A percentile compares a stretch with the other conserved stretches of the same genome.
Conservation (phyloP, 108 stramenopile genomes). For the Cyclotella atomus region DNA sequence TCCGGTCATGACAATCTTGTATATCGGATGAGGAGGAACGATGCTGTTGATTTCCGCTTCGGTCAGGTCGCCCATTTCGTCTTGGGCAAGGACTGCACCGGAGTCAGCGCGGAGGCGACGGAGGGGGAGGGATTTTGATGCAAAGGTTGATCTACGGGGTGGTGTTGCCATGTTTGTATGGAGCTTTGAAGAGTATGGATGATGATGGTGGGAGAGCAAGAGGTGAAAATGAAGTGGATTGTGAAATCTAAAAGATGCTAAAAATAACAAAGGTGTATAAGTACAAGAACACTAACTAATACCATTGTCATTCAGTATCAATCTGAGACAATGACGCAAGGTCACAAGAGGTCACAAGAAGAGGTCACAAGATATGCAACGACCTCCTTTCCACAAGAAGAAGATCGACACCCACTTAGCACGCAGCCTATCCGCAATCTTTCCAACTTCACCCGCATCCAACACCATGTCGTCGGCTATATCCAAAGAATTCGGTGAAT, state of each 20-base stretch:
- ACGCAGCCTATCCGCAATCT: background rate
- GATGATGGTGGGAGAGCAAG: background rate
- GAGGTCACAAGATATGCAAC: background rate
- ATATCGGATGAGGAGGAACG: conserved; percentile 52
- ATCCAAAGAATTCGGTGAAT: conserved; percentile 49
- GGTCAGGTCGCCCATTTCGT: conserved; percentile 16
- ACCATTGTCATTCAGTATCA: no score
- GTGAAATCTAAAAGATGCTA: no score
- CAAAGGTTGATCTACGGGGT: conserved; percentile 3
- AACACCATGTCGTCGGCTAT: conserved; percentile 13
- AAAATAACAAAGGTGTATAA: no score
- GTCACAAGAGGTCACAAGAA: no score
- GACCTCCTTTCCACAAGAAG: background rate
- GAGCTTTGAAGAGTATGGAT: background rate
- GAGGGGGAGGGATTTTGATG: conserved; percentile 14
- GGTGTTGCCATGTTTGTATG: background rate
- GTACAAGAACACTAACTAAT: no score
- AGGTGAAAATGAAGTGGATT: background rate
- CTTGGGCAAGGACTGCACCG: conserved; percentile 24
- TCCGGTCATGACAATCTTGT: conserved; percentile 87
- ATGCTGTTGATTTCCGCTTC: conserved; percentile 45
- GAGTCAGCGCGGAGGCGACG: conserved; percentile 44
- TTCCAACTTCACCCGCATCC: background rate
- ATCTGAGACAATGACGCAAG: no score
- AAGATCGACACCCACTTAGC: background rate